These are phyloP conservation scores for Calamus simplicifolius DNA, from an alignment of 176 grass and related monocot species.

Conservation along the genomic window DNA sequence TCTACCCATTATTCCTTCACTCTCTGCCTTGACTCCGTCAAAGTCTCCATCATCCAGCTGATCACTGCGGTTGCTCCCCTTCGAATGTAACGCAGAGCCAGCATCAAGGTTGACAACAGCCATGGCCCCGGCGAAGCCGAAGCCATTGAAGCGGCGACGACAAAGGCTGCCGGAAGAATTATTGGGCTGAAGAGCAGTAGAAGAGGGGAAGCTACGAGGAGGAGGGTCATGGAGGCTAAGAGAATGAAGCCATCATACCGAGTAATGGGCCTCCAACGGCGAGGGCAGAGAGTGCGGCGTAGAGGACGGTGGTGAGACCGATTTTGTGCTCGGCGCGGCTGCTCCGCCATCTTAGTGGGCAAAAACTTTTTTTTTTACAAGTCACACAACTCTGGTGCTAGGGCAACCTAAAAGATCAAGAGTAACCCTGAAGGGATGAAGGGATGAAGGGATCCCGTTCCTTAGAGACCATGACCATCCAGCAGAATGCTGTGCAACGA, in stretches of 20 bases:
- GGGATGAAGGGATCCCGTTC: too few relatives aligned
- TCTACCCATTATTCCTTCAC: neutral
- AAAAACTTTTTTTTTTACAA: too few relatives aligned
- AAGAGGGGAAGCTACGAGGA: conserved; percentile 1
- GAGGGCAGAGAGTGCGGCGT: neutral
- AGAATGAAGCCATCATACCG: neutral
- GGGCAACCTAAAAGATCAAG: too few relatives aligned
- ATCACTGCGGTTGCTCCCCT: too few relatives aligned
- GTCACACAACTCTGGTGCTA: too few relatives aligned
- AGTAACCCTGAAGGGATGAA: too few relatives aligned
- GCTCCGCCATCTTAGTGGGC: too few relatives aligned
- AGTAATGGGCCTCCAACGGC: neutral
- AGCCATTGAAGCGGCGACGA: neutral
- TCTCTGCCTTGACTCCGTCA: neutral
- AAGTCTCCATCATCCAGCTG: neutral
- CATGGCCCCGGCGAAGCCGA: neutral
- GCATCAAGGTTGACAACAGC: neutral
- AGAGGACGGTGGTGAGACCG: neutral
- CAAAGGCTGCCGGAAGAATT: neutral
- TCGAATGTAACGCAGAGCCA: neutral
- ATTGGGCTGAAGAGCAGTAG: conserved; percentile 8
- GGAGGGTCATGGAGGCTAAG: neutral
- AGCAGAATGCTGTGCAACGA: too few relatives aligned
- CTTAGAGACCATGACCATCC: too few relatives aligned
- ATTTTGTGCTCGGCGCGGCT: too few relatives aligned